These are phyloP conservation scores for Taphrina sp. DNA, from an alignment of 1,139 yeast genomes.

Conservation along the genomic window DNA sequence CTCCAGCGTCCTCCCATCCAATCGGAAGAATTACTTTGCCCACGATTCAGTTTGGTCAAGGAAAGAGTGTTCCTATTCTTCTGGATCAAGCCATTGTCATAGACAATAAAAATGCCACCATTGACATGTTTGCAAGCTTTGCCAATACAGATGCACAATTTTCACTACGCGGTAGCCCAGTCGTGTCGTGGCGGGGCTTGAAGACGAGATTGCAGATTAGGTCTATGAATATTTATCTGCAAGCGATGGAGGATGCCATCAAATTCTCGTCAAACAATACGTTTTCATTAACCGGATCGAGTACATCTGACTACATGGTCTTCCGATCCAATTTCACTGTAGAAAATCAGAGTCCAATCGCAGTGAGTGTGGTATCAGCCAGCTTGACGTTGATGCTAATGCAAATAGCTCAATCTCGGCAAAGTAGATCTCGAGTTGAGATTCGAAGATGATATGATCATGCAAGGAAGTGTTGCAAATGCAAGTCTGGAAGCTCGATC, in stretches of 20 bases:
- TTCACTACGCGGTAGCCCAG: constrained; percentile 1
- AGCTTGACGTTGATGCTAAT: too few species aligned
- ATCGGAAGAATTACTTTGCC: constrained; percentile 3
- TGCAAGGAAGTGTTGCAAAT: too few species aligned
- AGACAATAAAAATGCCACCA: background rate
- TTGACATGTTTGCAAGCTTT: background rate
- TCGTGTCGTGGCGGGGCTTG: background rate
- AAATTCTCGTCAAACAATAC: background rate
- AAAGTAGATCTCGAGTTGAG: too few species aligned
- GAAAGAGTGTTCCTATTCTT: background rate
- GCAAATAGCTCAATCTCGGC: too few species aligned
- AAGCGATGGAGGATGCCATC: constrained; percentile 1
- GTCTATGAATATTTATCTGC: background rate
- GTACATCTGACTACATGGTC: background rate
- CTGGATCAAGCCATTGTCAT: constrained; percentile 2
- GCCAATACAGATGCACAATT: constrained; percentile 3
- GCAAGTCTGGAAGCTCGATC: too few species aligned
- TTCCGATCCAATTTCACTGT: background rate
- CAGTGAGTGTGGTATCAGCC: background rate
- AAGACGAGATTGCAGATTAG: background rate
- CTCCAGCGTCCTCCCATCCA: background rate
- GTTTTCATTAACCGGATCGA: background rate
- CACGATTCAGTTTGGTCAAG: background rate
- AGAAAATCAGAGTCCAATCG: background rate
- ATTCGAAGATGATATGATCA: too few species aligned